These are phyloP conservation scores for Leucocoprinus sp. DNA, from an alignment of 768 basidiomycete species.

Conservation along the genomic window DNA sequence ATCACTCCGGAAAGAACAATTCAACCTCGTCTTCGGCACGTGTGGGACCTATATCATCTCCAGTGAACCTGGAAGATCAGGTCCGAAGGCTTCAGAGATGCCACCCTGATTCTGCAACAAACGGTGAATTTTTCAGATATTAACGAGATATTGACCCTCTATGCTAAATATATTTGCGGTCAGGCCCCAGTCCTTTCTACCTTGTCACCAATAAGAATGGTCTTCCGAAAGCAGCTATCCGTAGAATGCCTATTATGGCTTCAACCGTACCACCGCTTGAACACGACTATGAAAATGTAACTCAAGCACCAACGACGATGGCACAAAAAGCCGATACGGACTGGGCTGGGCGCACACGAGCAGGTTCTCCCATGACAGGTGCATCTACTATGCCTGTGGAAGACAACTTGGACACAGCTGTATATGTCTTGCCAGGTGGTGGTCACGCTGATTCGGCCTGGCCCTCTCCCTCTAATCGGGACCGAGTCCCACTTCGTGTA, in stretches of 20 bases:
- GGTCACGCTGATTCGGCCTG: slow-evolving; percentile 7
- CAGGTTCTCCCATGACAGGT: slow-evolving; percentile 14
- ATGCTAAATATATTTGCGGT: not conserved
- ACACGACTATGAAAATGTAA: slow-evolving; percentile 32
- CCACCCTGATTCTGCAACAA: slow-evolving; percentile 9
- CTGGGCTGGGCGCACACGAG: slow-evolving; percentile 15
- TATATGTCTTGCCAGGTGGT: slow-evolving; percentile 15
- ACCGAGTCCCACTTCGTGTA: slow-evolving; percentile 4
- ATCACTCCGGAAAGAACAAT: not conserved
- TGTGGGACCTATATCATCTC: slow-evolving; percentile 8
- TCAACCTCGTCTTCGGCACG: slow-evolving; percentile 13
- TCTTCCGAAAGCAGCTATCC: slow-evolving; percentile 27
- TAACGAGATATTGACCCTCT: not conserved
- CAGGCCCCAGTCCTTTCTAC: slow-evolving; percentile 31
- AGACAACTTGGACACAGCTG: slow-evolving; percentile 32
- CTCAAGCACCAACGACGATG: slow-evolving; percentile 20
- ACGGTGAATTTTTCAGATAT: slow-evolving; percentile 10
- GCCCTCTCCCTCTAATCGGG: slow-evolving; percentile 6
- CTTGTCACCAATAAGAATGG: slow-evolving; percentile 32
- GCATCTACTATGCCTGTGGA: slow-evolving; percentile 23
- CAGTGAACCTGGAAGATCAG: slow-evolving; percentile 6
- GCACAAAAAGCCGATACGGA: slow-evolving; percentile 19
- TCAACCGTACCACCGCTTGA: slow-evolving; percentile 27
- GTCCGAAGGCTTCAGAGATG: slow-evolving; percentile 12
- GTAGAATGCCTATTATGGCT: slow-evolving; percentile 29